Conservation (phyloP, 75 land plant species). For the Ceratopteris richardii region DNA sequence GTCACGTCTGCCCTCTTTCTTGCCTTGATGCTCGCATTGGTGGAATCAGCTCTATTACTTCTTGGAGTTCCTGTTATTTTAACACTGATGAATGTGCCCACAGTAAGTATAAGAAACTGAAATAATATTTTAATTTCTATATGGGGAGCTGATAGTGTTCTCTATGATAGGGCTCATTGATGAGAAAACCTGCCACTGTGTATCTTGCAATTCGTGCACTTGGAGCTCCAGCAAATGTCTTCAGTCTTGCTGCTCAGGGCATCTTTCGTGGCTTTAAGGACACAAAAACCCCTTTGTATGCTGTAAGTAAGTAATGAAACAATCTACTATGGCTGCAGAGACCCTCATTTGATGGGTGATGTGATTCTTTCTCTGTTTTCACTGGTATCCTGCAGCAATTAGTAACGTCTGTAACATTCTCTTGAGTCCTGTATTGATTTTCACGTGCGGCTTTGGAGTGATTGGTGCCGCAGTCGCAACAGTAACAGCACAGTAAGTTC, state of each 20-base stretch:
- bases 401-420: constrained; percentile 75
- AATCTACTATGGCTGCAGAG: background rate
- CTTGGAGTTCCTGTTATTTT: constrained; percentile 59
- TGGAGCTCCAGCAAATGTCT: constrained; percentile 83
- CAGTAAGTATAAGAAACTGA: constrained; percentile 49
- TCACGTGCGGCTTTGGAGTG: constrained; percentile 56
- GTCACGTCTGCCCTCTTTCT: constrained; percentile 79
- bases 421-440: constrained; percentile 78
- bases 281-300: constrained; percentile 90
- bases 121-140: background rate
- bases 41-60: constrained; percentile 54
- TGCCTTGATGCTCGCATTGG: constrained; percentile 65
- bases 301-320: constrained; percentile 39
- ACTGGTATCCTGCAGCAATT: constrained; percentile 33
- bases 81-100: constrained; percentile 79
- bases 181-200: constrained; percentile 66
- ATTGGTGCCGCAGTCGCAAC: constrained; percentile 91
- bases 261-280: constrained; percentile 90
- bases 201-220: constrained; percentile 79
- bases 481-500: constrained; percentile 83
- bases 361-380: too few relatives aligned
- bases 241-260: constrained; percentile 90
- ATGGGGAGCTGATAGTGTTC: background rate
- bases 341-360: background rate
- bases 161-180: constrained; percentile 65